phyloP scores from a whole-genome alignment of 306 rosid species.

The Oemleria cerasiformis region DNA sequence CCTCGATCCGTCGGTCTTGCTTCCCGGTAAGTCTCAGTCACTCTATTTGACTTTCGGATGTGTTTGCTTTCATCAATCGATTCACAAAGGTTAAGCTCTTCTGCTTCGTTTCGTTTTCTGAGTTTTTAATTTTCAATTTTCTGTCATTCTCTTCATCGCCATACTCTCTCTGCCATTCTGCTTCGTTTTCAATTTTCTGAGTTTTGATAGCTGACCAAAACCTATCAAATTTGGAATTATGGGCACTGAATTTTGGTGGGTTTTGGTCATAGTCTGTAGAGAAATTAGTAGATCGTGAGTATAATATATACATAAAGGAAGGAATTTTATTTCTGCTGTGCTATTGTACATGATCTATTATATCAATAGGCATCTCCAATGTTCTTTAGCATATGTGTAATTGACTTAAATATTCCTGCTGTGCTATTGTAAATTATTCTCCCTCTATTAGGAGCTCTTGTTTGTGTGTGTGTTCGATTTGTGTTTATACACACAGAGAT shows the following conservation, averaged over 20 bases:
- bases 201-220: too few species aligned
- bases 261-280: slow-evolving; percentile 24
- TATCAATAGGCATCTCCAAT: neutral
- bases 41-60: too few species aligned
- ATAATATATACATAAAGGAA: slow-evolving; percentile 23
- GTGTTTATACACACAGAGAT: neutral
- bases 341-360: neutral
- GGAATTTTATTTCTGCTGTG: too few species aligned
- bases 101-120: too few species aligned
- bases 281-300: slow-evolving; percentile 6
- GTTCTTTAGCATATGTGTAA: neutral
- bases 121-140: too few species aligned
- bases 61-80: too few species aligned
- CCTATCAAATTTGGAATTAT: neutral
- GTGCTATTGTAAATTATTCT: neutral
- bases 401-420: neutral
- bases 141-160: too few species aligned
- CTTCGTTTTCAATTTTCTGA: too few species aligned
- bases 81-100: too few species aligned
- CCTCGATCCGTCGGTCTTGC: too few species aligned
- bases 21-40: too few species aligned
- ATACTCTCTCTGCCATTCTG: too few species aligned
- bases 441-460: neutral
- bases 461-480: neutral
- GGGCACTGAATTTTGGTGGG: neutral